These are phyloP conservation scores for Skeletonema grethae DNA, from an alignment of 108 stramenopile genomes.

Conservation along the genomic window DNA sequence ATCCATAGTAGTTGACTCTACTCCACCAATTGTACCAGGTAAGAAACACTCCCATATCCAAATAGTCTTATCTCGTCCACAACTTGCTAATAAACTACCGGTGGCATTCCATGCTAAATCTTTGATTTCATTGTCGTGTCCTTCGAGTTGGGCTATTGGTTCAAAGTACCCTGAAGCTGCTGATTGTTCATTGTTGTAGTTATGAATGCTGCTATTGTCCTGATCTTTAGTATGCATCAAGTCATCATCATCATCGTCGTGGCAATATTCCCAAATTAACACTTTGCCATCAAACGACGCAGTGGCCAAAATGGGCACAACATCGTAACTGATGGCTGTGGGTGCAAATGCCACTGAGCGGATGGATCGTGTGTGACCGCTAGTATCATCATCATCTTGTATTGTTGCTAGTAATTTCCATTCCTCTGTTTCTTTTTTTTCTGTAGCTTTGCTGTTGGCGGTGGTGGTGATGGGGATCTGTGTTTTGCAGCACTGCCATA, in stretches of 20 bases:
- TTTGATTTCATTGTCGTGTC: slow-evolving; percentile 94
- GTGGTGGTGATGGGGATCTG: neutral
- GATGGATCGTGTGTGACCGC: slow-evolving; percentile 52
- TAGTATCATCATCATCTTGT: slow-evolving; percentile 45
- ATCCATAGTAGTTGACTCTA: slow-evolving; percentile 14
- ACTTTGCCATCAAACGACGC: slow-evolving; percentile 93
- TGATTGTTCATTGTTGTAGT: neutral
- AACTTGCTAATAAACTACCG: slow-evolving; percentile 91
- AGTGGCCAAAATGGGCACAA: slow-evolving; percentile 70
- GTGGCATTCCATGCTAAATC: slow-evolving; percentile 88
- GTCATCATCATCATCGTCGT: neutral
- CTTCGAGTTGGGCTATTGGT: slow-evolving; percentile 86
- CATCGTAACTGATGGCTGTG: slow-evolving; percentile 17
- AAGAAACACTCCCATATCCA: slow-evolving; percentile 97
- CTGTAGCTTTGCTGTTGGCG: slow-evolving; percentile 1
- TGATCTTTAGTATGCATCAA: neutral
- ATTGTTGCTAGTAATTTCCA: slow-evolving; percentile 44
- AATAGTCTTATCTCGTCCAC: slow-evolving; percentile 96
- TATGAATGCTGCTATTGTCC: slow-evolving; percentile 1
- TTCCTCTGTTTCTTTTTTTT: slow-evolving; percentile 8
- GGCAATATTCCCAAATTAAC: slow-evolving; percentile 77
- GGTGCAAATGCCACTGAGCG: slow-evolving; percentile 79
- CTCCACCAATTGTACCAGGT: slow-evolving; percentile 72
- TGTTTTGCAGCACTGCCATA: slow-evolving; percentile 51
- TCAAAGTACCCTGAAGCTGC: slow-evolving; percentile 54